Evolutionary conservation across 768 basidiomycete species (phyloP).

Genomic region (Collybiopsis confluens): DNA sequence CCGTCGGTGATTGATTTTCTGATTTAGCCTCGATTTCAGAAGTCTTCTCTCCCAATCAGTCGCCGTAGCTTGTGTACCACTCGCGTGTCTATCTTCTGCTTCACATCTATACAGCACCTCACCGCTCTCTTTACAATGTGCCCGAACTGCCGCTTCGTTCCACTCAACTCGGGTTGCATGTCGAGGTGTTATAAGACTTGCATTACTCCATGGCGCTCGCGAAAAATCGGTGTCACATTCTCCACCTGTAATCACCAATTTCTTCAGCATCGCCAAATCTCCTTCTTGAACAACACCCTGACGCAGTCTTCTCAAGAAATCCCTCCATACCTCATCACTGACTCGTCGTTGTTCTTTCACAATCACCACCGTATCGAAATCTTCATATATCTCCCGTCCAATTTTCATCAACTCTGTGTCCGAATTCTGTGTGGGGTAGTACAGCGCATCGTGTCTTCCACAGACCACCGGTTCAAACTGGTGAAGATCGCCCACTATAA

Average conservation of each 20-base stretch:
- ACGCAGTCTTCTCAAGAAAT: conserved; percentile 23
- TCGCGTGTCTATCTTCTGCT: conserved; percentile 22
- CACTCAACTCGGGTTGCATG: conserved; percentile 24
- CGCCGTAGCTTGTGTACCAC: neutral
- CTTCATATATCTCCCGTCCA: conserved; percentile 20
- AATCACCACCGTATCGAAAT: conserved; percentile 26
- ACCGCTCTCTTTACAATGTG: conserved; percentile 14
- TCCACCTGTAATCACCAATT: conserved; percentile 10
- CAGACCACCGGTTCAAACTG: conserved; percentile 31
- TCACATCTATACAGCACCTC: conserved; percentile 17
- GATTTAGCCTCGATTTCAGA: neutral
- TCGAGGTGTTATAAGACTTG: conserved; percentile 23
- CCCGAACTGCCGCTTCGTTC: conserved; percentile 20
- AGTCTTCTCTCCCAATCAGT: neutral
- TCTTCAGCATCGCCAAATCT: conserved; percentile 22
- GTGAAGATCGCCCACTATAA: conserved; percentile 29
- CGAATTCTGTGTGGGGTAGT: neutral
- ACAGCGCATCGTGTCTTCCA: conserved; percentile 4
- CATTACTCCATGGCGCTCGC: conserved; percentile 18
- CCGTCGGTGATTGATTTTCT: neutral
- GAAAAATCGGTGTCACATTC: no score
- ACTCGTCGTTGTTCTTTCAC: conserved; percentile 30
- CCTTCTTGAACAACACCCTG: conserved; percentile 18
- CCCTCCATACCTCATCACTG: conserved; percentile 24
- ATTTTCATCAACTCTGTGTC: neutral